Base-by-base conservation (phyloP, 805 yeast genomes). In the Clavispora phyllophila region DNA sequence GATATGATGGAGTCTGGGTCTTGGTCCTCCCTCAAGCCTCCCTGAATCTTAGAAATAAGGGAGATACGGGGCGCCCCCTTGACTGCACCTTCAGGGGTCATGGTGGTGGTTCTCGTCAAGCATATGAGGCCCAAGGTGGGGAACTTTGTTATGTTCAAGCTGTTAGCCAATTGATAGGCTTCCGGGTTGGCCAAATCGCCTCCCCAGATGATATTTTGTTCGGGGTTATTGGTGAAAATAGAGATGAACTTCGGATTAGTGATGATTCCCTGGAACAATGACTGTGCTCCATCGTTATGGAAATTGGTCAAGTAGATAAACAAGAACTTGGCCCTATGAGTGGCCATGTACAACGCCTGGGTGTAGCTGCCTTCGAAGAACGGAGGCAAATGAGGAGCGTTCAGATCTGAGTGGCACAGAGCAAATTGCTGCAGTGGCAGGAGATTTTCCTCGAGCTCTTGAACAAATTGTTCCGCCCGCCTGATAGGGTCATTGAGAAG, bases 71-170 rank as follows among this genome's bases (percentile, higher is more conserved):
- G 81, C 1, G 73, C 48, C 0, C 81, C 65, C 22, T 73, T 70
- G 12, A 69, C 66, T 0, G 79, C 72, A 0, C 85, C 85, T 17
- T 72, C 70, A 0, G 81, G 78, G 0, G 85, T 73, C 65, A 81
- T 55, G 44, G 69, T 50, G 57, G 70, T 72, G 13, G 70, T 68
- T 39, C 81, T 75, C 14, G 87, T 84, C 42, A 88, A 69, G 37
- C 88, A 82, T 9, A 93, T 60, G 10, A 90, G 65, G 0, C 91
- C 95, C 26, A 87, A 60, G 56, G 86, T 84, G n/a, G 99, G 99
- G 55, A 82, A 81, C 49, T 78, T 75, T 17, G 87, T 75, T 32
- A 83, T 82, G 44, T 78, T 76, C 46, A 90, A 73, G 29, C 83
- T 79, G 55, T 84, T 82, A 0, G 95, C 84, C 13, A 88, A 81